Base-by-base conservation (phyloP, 2,329 filamentous ascomycete genomes). In the Pyrenochaeta sp. region DNA sequence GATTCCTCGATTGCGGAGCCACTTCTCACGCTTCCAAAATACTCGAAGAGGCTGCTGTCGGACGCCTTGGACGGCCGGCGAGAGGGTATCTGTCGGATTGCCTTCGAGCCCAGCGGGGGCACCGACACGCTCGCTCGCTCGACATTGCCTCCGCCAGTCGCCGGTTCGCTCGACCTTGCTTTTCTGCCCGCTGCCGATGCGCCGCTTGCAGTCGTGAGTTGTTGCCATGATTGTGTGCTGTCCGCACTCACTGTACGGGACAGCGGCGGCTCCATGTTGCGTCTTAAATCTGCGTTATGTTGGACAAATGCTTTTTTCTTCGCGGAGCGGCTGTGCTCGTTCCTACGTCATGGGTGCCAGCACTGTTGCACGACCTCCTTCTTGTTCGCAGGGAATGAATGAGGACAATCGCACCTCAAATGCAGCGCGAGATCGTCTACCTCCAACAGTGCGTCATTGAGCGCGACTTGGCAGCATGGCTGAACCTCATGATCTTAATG, bases 81-180 rank as follows among this genome's bases (percentile, higher is more conserved):
- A 42, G 79, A 76, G 50, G 79, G 75, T 60, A 79, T 77, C 59
- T 82, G 78, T 53, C 77, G 81, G 54, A 83, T 68, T 12, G 82
- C 76, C 61, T 72, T 73, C 15, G 75, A 73, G 25, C 79, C 72
- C 30, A 84, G 82, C 56, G 86, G 83, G 39, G 88, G 86, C 84
- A 90, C 89, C 64, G 86, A 89, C 59, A 89, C 81, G 74, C 83
- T 89, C 55, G 87, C 82, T 70, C 84, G 83, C 56, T 87, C 86
- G 61, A 85, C 82, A 73, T 85, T 82, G 61, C 82, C 81, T 54
- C 84, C 82, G 59, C 84, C 85, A 30, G 84, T 85, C 62, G 85
- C 85, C 34, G 88, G 82, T 68, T 90, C 87, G 55, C 83, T 84
- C 73, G 86, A 82, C 54, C 83, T 81, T 64, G 83, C 82, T 75